Conservation (phyloP, 2,329 filamentous ascomycete species). For the Beauveria sp. region DNA sequence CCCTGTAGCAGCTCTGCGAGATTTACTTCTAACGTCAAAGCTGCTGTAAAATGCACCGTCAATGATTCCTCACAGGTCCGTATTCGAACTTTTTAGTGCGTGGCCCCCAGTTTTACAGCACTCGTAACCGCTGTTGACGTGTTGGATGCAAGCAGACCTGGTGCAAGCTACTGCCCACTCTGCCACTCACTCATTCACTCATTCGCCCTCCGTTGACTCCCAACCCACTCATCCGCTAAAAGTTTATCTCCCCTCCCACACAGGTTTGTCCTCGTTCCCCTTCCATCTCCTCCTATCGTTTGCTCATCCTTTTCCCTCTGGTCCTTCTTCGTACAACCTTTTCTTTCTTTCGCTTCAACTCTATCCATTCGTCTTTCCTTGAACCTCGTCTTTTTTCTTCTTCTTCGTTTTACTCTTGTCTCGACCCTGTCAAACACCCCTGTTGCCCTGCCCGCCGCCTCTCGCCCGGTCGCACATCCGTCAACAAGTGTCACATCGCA, state of each 20-base stretch:
- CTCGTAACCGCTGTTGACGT: background rate
- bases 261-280: background rate
- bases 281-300: background rate
- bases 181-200: background rate
- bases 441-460: background rate
- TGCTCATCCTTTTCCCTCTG: background rate
- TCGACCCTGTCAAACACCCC: background rate
- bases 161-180: no score
- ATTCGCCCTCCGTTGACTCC: background rate
- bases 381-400: background rate
- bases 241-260: background rate
- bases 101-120: background rate
- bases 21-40: no score
- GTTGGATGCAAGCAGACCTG: background rate
- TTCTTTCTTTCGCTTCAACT: background rate
- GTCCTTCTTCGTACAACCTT: background rate
- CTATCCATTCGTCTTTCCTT: slow-evolving; percentile 3
- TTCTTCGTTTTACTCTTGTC: background rate
- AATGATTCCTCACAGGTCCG: background rate
- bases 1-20: no score
- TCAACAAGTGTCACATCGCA: slow-evolving; percentile 2
- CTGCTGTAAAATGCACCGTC: background rate
- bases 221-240: background rate
- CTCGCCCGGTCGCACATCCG: background rate
- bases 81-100: background rate